Conservation (phyloP, 805 yeast genomes). For the Candida taoyuanica region DNA sequence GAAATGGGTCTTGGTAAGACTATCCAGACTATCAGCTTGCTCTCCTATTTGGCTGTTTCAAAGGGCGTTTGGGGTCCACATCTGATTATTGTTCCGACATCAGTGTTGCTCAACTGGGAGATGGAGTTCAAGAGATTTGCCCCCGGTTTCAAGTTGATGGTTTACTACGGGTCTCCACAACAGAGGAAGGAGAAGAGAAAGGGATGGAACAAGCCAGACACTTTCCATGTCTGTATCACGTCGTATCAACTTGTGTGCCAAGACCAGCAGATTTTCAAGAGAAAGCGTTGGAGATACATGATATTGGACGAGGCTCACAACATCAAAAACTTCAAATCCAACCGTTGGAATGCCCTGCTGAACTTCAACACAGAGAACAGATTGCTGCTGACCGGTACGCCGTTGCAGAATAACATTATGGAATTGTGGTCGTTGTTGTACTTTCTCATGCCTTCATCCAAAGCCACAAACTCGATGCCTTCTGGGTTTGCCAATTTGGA, state of each 20-base stretch:
- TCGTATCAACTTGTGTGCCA: constrained; percentile 97
- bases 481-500: constrained; percentile 91
- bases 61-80: constrained; percentile 98
- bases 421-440: constrained; percentile 95
- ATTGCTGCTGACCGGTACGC: constrained; percentile 90
- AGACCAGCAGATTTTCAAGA: constrained; percentile 88
- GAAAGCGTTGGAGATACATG: constrained; percentile 95
- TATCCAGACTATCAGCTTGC: constrained; percentile 85
- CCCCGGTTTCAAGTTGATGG: constrained; percentile 93
- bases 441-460: constrained; percentile 91
- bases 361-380: constrained; percentile 92
- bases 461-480: constrained; percentile 70
- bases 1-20: constrained; percentile 99
- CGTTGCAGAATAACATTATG: constrained; percentile 89
- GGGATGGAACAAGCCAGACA: constrained; percentile 96
- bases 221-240: constrained; percentile 95
- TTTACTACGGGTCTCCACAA: constrained; percentile 95
- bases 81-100: constrained; percentile 92
- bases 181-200: constrained; percentile 93
- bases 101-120: constrained; percentile 97
- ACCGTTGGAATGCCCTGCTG: constrained; percentile 92
- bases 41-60: constrained; percentile 87
- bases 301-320: constrained; percentile 97
- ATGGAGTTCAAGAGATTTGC: constrained; percentile 98
- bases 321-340: constrained; percentile 92